A percentile compares a stretch with the other conserved stretches of the same genome.
phyloP scores from a whole-genome alignment of 1,139 yeast genomes.

The Blastobotrys persicus region DNA sequence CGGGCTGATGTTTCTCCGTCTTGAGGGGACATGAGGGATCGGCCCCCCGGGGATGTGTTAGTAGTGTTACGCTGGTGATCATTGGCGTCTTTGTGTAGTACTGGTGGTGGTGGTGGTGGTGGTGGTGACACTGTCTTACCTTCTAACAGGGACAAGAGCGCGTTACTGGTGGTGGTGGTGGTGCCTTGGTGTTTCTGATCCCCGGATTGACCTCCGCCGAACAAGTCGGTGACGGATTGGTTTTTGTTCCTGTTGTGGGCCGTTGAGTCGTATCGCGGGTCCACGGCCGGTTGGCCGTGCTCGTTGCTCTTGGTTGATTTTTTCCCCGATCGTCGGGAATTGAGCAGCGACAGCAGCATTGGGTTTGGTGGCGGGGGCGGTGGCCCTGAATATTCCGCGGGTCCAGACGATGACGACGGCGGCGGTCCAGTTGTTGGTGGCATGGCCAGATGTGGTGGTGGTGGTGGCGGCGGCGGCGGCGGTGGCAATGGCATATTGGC shows the following conservation, averaged over 20 bases:
- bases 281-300: neutral
- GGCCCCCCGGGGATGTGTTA: no score
- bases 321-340: conserved; percentile 24
- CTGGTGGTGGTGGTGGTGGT: conserved; percentile 1
- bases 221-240: conserved; percentile 7
- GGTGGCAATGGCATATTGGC: conserved; percentile 17
- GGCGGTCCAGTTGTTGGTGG: conserved; percentile 25
- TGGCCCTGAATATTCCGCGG: conserved; percentile 19
- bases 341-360: conserved; percentile 30
- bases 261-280: conserved; percentile 8
- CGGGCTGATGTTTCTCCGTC: neutral
- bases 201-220: conserved; percentile 5
- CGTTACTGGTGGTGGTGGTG: conserved; percentile 3
- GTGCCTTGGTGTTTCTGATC: conserved; percentile 4
- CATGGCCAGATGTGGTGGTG: conserved; percentile 31
- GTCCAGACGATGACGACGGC: conserved; percentile 9
- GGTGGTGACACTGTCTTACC: neutral
- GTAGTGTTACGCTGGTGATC: no score
- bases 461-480: conserved; percentile 26
- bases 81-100: neutral
- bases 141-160: conserved; percentile 6
- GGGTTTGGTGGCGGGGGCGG: conserved; percentile 35
- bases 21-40: neutral
- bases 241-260: conserved; percentile 3
- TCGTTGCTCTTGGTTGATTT: conserved; percentile 5